Evolutionary conservation across 1,284 basidiomycete genomes (phyloP).

Genomic region (Sporisorium sorghi): DNA sequence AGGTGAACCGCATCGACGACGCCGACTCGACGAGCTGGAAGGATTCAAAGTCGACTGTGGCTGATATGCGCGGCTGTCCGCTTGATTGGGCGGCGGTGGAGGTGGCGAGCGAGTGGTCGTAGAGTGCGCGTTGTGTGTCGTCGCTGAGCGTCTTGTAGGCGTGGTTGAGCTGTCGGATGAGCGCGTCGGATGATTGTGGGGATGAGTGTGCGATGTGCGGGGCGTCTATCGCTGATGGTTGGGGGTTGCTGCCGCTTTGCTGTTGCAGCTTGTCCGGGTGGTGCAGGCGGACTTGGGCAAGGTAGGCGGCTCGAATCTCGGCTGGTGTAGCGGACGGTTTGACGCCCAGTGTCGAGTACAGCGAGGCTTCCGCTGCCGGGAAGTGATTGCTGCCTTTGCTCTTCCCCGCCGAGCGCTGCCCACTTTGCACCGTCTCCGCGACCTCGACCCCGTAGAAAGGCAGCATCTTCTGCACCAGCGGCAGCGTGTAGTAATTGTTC

Average conservation of each 20-base stretch:
- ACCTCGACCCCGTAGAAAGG: constrained; percentile 26
- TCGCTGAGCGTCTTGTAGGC: constrained; percentile 45
- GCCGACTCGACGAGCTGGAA: constrained; percentile 21
- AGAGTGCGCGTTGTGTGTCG: constrained; percentile 15
- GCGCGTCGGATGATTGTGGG: constrained; percentile 18
- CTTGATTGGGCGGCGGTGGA: no score
- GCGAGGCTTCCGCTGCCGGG: not conserved
- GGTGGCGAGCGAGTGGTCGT: constrained; percentile 30
- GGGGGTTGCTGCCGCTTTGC: constrained; percentile 1
- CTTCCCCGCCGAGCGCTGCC: not conserved
- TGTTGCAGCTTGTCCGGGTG: constrained; percentile 54
- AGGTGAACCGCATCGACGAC: constrained; percentile 18
- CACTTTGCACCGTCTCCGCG: no score
- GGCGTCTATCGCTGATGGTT: not conserved
- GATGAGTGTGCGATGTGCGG: constrained; percentile 9
- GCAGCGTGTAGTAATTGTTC: constrained; percentile 49
- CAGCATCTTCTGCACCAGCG: constrained; percentile 37
- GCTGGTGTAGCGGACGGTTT: constrained; percentile 20
- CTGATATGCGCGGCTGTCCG: constrained; percentile 34
- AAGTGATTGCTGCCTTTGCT: not conserved
- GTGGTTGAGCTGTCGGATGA: constrained; percentile 42
- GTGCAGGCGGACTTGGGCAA: constrained; percentile 34
- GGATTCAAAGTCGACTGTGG: constrained; percentile 36
- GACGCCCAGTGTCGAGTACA: constrained; percentile 31
- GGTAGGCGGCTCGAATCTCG: constrained; percentile 47